Evolutionary conservation across 768 basidiomycete genomes (phyloP).

Genomic region (Glaciozyma martinii): DNA sequence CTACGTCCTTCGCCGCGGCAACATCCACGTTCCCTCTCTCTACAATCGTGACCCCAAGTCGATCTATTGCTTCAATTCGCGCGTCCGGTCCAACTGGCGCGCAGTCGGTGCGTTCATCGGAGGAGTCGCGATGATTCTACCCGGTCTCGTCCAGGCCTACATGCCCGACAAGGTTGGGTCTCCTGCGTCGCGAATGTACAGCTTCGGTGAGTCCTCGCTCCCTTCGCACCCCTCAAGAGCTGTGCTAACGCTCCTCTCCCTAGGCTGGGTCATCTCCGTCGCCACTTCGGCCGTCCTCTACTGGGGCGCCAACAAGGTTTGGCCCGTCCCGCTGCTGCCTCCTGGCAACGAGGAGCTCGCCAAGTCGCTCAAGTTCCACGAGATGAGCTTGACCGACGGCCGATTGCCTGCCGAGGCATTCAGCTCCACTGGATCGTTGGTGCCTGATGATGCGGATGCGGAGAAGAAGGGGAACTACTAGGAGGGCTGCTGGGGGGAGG

Average conservation of each 20-base stretch:
- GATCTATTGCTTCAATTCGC: not conserved
- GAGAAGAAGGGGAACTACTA: too few relatives aligned
- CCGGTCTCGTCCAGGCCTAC: not conserved
- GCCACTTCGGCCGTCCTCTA: not conserved
- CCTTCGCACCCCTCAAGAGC: not conserved
- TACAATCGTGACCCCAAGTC: not conserved
- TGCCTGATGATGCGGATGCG: too few relatives aligned
- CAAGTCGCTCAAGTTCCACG: not conserved
- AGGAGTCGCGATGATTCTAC: not conserved
- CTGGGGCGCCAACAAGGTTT: not conserved
- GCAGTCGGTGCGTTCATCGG: not conserved
- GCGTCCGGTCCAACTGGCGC: not conserved
- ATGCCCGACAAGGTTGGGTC: not conserved
- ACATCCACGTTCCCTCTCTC: not conserved
- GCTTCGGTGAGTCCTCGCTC: not conserved
- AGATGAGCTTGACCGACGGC: not conserved
- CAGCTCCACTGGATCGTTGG: too few relatives aligned
- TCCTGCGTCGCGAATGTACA: not conserved
- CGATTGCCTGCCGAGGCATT: too few relatives aligned
- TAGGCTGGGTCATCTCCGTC: not conserved
- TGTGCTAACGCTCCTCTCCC: too few relatives aligned
- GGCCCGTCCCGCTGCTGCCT: not conserved
- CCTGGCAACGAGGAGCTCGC: not conserved
- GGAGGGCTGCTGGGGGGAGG: too few relatives aligned
- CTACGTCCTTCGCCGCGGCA: not conserved